phyloP scores from a whole-genome alignment of 352 stramenopile genomes.

The Phytophthora ramorum region DNA sequence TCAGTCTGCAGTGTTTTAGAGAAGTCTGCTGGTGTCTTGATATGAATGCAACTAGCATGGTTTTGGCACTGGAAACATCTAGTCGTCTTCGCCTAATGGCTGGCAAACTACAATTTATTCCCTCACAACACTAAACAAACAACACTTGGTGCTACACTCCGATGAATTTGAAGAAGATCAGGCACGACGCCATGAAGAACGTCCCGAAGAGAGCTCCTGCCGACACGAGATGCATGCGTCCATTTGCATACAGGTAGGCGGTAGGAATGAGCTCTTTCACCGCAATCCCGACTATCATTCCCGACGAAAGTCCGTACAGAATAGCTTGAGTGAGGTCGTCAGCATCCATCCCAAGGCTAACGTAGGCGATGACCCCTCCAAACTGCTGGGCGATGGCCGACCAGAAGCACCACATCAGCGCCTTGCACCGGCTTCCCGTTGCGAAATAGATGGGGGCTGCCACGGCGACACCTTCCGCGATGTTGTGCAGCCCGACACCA shows the following conservation, averaged over 20 bases:
- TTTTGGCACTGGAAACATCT: neutral
- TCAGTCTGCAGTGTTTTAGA: slow-evolving; percentile 42
- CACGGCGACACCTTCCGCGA: slow-evolving; percentile 96
- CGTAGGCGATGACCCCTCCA: slow-evolving; percentile 86
- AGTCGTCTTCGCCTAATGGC: neutral
- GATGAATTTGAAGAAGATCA: slow-evolving; percentile 88
- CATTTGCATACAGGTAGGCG: slow-evolving; percentile 86
- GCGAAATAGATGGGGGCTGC: slow-evolving; percentile 97
- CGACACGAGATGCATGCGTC: slow-evolving; percentile 80
- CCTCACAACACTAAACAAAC: neutral
- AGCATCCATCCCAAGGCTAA: slow-evolving; percentile 57
- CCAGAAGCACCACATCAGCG: slow-evolving; percentile 93
- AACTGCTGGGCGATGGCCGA: slow-evolving; percentile 91
- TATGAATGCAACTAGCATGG: neutral
- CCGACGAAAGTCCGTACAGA: slow-evolving; percentile 94
- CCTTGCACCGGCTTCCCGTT: slow-evolving; percentile 91
- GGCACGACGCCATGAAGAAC: slow-evolving; percentile 85
- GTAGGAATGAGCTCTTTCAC: slow-evolving; percentile 92
- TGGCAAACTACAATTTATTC: neutral
- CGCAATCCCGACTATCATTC: slow-evolving; percentile 95
- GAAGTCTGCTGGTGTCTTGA: neutral
- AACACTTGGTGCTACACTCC: slow-evolving; percentile 37
- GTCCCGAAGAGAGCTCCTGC: slow-evolving; percentile 84
- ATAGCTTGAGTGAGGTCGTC: slow-evolving; percentile 74
- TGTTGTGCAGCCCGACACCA: slow-evolving; percentile 96